Base-by-base conservation (phyloP, 371 early-diverging fungal genomes). In the Rhizopus arrhizus region DNA sequence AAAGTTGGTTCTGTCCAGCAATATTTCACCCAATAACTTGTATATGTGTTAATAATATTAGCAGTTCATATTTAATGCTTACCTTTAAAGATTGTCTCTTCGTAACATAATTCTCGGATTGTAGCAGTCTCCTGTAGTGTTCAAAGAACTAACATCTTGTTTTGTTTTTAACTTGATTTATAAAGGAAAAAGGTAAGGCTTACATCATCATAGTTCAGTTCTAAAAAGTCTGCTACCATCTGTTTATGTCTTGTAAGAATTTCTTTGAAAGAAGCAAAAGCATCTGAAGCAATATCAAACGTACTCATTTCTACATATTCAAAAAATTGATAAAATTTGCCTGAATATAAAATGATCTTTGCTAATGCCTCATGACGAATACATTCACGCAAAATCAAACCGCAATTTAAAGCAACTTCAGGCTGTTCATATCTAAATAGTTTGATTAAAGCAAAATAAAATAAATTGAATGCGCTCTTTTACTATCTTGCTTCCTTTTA, bases 201-300 rank as follows among this genome's bases (percentile, higher is more conserved):
- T 81, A 91, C 93, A 78, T 77, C 74, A 58, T 96, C 96, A 73
- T 98, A 98, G 77, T 94, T 90, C 29, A 74, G 73, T 40, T 88
- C 91, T 65, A 98, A 76, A 71, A 95, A 98, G 33, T 89, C 87
- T 40, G 95, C 91, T 2, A 96, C 96, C 67, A 95, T 76, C n/a
- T 84, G 76, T 72, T 96, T 97, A 78, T 97, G 97, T 64, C 90
- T 89, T 45, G 96, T 95, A 65, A 98, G 74, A n/a, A 95, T 83
- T 70, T 98, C 98, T 78, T 95, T 95, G 78, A 98, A 97, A 31
- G 95, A 96, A 29, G 95, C 95, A 77, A 98, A 98, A 0, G 99
- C 97, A 74, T 98, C 99, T 31, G 92, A 92, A 10, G 98, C 95
- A 50, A 96, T 92, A 80, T 98, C 99, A 84, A 98, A 98, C 0